Evolutionary conservation across 1,284 basidiomycete genomes (phyloP).

Genomic region (Naganishia liquefaciens): DNA sequence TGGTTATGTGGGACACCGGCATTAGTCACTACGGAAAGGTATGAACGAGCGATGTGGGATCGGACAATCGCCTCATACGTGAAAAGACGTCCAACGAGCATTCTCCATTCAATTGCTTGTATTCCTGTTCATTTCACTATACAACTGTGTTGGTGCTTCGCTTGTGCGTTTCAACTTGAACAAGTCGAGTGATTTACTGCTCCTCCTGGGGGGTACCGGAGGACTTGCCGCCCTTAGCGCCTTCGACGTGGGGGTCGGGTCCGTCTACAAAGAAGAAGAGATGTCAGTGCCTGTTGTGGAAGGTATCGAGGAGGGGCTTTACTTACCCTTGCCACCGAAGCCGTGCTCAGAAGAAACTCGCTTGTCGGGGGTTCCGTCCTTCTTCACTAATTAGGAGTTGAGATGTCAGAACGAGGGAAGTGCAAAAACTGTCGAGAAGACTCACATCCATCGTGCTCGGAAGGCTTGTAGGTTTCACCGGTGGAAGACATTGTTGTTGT

Average conservation of each 20-base stretch:
- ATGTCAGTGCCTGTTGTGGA: not conserved
- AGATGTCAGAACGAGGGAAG: not conserved
- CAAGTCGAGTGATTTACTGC: conserved; percentile 6
- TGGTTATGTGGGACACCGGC: too few species aligned
- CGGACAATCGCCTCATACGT: too few species aligned
- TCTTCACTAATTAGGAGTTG: conserved; percentile 39
- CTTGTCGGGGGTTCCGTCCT: conserved; percentile 52
- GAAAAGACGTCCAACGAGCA: too few species aligned
- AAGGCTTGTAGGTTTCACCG: conserved; percentile 46
- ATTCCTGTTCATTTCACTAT: conserved; percentile 13
- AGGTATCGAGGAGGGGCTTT: too few species aligned
- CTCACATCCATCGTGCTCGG: conserved; percentile 1
- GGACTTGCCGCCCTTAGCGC: conserved; percentile 44
- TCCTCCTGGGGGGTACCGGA: conserved; percentile 34
- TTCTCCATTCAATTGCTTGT: conserved; percentile 2
- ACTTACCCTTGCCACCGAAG: conserved; percentile 43
- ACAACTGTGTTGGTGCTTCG: not conserved
- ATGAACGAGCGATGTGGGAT: too few species aligned
- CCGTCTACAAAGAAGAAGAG: conserved; percentile 37
- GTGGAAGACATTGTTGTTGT: conserved; percentile 40
- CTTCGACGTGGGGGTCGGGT: conserved; percentile 48
- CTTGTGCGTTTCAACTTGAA: not conserved
- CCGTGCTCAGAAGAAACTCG: conserved; percentile 52
- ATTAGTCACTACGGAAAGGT: too few species aligned
- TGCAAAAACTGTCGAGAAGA: not conserved